Evolutionary conservation across 192 early-diverging fungal genomes (phyloP), one percentile per base, ranked within the genome.

Genomic region (Mortierella hygrophila): DNA sequence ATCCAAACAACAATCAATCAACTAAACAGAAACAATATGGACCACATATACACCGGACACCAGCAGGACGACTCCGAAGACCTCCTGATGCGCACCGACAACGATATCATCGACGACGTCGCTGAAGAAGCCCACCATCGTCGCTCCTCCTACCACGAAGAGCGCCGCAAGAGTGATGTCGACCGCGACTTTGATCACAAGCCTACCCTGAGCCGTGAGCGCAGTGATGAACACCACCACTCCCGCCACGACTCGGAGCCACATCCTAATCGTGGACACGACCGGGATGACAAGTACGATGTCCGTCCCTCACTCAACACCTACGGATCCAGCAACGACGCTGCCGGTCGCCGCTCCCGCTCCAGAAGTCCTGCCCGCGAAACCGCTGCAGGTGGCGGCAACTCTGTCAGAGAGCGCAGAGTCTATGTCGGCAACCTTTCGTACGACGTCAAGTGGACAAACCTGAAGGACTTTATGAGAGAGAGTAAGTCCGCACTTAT

Each of bases 381-480:
- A 21, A 46, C 41, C 20, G 32, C 46, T 38, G 8, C 20, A 8
- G 35, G 52, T 4, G 74, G 49, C 21, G 35, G 54, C 20, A 49
- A 49, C 15, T 11, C 68, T 70, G 77, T 78, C 49, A 88, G 88
- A 72, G 91, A 95, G 23, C 92, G 93, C 78, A 71, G 94, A 47
- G 94, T 97, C 0, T 97, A 96, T 80, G 95, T 97, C 52, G 95
- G 95, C 7, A 97, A 97, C 86, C 84, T 97, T 44, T 87, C 94
- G 0, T 97, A 93, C 81, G 94, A 96, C 76, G 91, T 90, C 26
- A 90, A 90, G 42, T 94, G 94, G 91, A 89, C 88, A 52, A 93
- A 97, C 79, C 85, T 97, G 70, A 95, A 95, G 82, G 94, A 96
- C 83, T 96, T 92, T 76, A 95, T 96, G 94, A 83, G 93, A 54